A percentile compares a stretch with the other conserved stretches of the same genome.
phyloP scores from a whole-genome alignment of 805 yeast genomes.

The Saccharomycopsis fodiens region DNA sequence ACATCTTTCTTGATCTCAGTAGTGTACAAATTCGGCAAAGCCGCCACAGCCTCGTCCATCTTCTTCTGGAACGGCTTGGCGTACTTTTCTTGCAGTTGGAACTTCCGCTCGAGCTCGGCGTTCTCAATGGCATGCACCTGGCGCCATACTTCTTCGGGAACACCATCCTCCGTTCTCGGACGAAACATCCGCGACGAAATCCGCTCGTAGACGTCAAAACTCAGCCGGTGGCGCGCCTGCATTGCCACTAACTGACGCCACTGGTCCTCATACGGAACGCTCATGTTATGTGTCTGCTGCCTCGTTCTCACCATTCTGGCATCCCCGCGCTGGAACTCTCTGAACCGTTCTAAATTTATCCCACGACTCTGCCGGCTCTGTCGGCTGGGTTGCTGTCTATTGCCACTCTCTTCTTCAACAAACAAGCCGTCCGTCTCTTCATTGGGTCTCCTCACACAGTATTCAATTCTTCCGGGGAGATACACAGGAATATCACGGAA shows the following conservation, averaged over 20 bases:
- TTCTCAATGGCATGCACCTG: conserved; percentile 13
- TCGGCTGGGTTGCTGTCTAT: too few relatives aligned
- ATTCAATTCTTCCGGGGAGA: conserved; percentile 10
- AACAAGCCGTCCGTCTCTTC: too few relatives aligned
- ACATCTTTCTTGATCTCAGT: conserved; percentile 28
- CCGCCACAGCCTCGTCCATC: conserved; percentile 22
- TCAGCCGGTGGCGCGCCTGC: too few relatives aligned
- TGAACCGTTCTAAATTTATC: background rate
- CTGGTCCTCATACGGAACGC: too few relatives aligned
- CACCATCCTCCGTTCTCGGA: conserved; percentile 5
- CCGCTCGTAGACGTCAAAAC: background rate
- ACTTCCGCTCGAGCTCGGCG: conserved; percentile 9
- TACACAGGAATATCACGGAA: conserved; percentile 13
- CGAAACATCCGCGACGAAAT: background rate
- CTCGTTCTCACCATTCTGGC: background rate
- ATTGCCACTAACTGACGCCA: too few relatives aligned
- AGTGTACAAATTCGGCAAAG: conserved; percentile 27
- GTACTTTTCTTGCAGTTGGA: conserved; percentile 10
- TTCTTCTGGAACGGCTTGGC: conserved; percentile 25
- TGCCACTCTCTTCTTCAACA: too few relatives aligned
- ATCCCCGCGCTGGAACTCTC: background rate
- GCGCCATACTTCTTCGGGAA: conserved; percentile 6
- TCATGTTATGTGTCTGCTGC: too few relatives aligned
- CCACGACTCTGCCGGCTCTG: background rate
- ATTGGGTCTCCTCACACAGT: too few relatives aligned